Evolutionary conservation across 2,329 filamentous ascomycete genomes (phyloP).

Genomic region (Ceratocystis variospora): DNA sequence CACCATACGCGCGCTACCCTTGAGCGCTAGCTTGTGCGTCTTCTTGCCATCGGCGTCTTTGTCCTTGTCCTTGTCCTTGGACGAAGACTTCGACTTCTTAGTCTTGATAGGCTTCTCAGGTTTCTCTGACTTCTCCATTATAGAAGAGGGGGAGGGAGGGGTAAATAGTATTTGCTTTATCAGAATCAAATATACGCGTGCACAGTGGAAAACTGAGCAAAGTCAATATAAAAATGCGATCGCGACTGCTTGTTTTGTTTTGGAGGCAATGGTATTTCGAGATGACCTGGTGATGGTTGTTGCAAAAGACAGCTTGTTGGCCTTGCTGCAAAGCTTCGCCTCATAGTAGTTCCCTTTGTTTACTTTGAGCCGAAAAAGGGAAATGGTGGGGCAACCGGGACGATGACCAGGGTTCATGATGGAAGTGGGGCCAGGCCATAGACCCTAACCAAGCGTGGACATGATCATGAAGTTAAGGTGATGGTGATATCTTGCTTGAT

Average conservation of each 20-base stretch:
- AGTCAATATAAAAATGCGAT: not conserved
- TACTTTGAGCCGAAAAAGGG: slow-evolving; percentile 13
- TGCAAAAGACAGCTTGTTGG: slow-evolving; percentile 3
- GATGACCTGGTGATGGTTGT: not conserved
- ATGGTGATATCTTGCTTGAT: not conserved
- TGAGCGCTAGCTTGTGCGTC: slow-evolving; percentile 85
- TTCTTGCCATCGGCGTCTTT: slow-evolving; percentile 62
- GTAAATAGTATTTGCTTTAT: not conserved
- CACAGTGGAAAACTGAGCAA: not conserved
- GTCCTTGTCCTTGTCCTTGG: slow-evolving; percentile 15
- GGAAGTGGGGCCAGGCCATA: not conserved
- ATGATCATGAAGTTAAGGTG: too few relatives aligned
- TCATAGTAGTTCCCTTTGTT: not conserved
- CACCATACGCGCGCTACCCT: slow-evolving; percentile 71
- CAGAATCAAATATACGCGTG: too few relatives aligned
- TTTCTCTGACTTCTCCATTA: slow-evolving; percentile 4
- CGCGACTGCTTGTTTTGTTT: not conserved
- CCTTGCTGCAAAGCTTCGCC: not conserved
- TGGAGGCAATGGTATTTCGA: not conserved
- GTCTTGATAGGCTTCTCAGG: slow-evolving; percentile 15
- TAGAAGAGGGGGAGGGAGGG: not conserved
- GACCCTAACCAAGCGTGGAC: not conserved
- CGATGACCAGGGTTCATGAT: not conserved
- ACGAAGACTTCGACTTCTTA: slow-evolving; percentile 15
- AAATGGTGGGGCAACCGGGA: slow-evolving; percentile 4